phyloP scores from a whole-genome alignment of 73 alveolate species.

The Symbiodinium natans region DNA sequence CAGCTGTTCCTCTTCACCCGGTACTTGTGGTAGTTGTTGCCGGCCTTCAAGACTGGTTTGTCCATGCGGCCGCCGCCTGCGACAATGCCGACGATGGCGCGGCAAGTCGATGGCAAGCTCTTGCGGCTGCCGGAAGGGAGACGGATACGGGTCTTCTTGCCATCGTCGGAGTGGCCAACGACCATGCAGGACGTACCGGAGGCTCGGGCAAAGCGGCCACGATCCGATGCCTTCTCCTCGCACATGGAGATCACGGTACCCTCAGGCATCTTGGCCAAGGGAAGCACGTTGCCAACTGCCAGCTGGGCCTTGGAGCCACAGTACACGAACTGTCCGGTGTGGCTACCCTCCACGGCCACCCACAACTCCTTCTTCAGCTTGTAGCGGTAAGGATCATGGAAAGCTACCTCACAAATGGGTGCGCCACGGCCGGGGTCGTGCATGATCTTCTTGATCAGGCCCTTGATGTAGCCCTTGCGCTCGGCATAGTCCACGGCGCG shows the following conservation, averaged over 20 bases:
- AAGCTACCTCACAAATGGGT: slow-evolving; percentile 98
- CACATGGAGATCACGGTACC: slow-evolving; percentile 98
- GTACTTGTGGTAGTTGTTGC: slow-evolving; percentile 97
- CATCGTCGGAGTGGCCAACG: slow-evolving; percentile 98
- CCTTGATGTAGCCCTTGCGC: slow-evolving; percentile 96
- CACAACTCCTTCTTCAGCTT: slow-evolving; percentile 97
- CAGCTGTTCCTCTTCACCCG: slow-evolving; percentile 98
- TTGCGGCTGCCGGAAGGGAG: slow-evolving; percentile 98
- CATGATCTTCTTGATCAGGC: slow-evolving; percentile 95
- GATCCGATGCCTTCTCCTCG: slow-evolving; percentile 98
- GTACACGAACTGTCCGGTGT: slow-evolving; percentile 98
- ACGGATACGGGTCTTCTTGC: slow-evolving; percentile 96
- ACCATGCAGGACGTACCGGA: slow-evolving; percentile 98
- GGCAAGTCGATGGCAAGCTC: slow-evolving; percentile 96
- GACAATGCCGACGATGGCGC: slow-evolving; percentile 99
- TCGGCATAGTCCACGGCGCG: slow-evolving; percentile 97
- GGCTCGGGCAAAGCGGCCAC: slow-evolving; percentile 98
- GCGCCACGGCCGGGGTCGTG: slow-evolving; percentile 99
- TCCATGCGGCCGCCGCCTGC: slow-evolving; percentile 99
- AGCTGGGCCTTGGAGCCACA: slow-evolving; percentile 97
- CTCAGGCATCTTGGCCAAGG: slow-evolving; percentile 98
- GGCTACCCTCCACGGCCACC: slow-evolving; percentile 98
- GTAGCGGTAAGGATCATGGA: slow-evolving; percentile 98
- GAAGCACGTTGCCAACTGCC: slow-evolving; percentile 98
- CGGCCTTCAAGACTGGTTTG: slow-evolving; percentile 99